A percentile compares a stretch with the other conserved stretches of the same genome.
phyloP scores from a whole-genome alignment of 2,329 filamentous ascomycete species.

The Neodidymelliopsis sp. region DNA sequence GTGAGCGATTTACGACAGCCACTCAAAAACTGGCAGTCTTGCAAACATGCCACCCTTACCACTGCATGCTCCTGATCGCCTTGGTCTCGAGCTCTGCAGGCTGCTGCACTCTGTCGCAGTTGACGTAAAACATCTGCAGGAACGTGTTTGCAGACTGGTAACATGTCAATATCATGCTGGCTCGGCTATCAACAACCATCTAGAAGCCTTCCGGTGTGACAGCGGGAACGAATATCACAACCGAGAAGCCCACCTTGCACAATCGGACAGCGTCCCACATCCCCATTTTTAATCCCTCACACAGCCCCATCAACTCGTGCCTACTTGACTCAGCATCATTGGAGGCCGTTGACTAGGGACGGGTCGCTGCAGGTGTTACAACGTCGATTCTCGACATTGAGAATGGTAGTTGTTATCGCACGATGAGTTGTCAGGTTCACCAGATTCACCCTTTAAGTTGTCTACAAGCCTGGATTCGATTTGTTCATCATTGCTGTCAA shows the following conservation, averaged over 20 bases:
- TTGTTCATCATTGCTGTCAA: too few species aligned
- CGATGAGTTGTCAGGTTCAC: too few species aligned
- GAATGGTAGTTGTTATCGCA: too few species aligned
- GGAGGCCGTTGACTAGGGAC: not conserved
- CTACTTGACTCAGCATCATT: slow-evolving; percentile 4
- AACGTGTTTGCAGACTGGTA: not conserved
- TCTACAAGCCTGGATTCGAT: too few species aligned
- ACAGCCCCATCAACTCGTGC: slow-evolving; percentile 6
- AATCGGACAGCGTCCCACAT: slow-evolving; percentile 4
- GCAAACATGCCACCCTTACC: not conserved
- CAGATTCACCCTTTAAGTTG: too few species aligned
- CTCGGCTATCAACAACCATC: not conserved
- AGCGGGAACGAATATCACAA: slow-evolving; percentile 12
- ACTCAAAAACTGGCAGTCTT: slow-evolving; percentile 3
- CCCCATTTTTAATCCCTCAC: slow-evolving; percentile 9
- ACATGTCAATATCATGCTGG: not conserved
- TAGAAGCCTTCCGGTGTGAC: slow-evolving; percentile 5
- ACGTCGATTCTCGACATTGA: too few species aligned
- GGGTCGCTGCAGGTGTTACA: slow-evolving; percentile 1
- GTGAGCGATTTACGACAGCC: slow-evolving; percentile 19
- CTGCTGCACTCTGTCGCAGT: not conserved
- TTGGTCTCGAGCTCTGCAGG: not conserved
- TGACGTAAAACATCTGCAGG: slow-evolving; percentile 9
- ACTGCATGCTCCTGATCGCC: not conserved
- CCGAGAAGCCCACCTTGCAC: not conserved